phyloP scores from a whole-genome alignment of 495 filamentous ascomycete genomes.

The Neurospora tetraspora region DNA sequence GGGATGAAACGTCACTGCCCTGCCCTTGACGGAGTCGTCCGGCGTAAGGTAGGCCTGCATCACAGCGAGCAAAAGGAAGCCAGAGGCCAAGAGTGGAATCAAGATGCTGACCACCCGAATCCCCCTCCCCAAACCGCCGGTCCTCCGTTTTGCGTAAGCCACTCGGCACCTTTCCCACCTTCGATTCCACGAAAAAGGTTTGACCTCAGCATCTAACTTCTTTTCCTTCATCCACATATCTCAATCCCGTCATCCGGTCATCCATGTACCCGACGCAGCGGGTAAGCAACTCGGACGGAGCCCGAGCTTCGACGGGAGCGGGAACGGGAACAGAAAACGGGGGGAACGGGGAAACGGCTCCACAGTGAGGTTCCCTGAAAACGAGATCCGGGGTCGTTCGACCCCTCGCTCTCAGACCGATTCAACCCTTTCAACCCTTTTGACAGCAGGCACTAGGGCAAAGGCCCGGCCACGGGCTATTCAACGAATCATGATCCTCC shows the following conservation, averaged over 20 bases:
- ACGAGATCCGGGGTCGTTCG: background rate
- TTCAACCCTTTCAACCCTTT: background rate
- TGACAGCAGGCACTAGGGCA: background rate
- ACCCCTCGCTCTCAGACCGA: background rate
- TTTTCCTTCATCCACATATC: background rate
- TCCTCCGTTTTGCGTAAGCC: background rate
- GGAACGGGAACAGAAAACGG: background rate
- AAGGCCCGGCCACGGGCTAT: background rate
- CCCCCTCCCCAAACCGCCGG: background rate
- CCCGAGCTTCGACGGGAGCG: background rate
- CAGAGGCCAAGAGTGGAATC: background rate
- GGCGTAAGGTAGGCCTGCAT: background rate
- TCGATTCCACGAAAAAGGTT: background rate
- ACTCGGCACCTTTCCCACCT: background rate
- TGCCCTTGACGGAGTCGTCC: background rate
- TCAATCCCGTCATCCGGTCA: background rate
- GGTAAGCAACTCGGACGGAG: background rate
- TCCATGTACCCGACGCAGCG: background rate
- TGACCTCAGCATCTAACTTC: no score
- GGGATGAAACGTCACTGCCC: background rate
- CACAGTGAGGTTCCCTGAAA: background rate
- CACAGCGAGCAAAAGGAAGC: background rate
- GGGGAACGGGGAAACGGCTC: background rate
- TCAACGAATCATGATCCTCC: background rate
- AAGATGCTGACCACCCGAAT: background rate